These are phyloP conservation scores for Podospora tetraspora DNA, from an alignment of 495 filamentous ascomycete species.

Conservation along the genomic window DNA sequence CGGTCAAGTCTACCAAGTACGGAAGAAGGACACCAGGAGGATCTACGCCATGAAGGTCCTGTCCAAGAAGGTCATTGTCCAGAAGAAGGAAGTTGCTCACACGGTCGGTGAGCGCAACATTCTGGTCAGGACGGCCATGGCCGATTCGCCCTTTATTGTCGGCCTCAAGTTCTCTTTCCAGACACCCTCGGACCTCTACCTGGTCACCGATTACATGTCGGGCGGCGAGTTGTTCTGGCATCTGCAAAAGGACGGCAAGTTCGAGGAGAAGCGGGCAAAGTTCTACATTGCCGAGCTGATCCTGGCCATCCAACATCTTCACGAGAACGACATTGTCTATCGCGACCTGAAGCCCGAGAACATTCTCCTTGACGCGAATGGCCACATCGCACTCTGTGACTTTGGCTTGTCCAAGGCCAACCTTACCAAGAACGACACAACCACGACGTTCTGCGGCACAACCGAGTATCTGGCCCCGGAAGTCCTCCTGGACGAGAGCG, in stretches of 20 bases:
- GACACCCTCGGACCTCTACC: constrained; percentile 89
- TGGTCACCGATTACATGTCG: constrained; percentile 99
- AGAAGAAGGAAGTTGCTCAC: constrained; percentile 98
- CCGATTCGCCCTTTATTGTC: constrained; percentile 95
- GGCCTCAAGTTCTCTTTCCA: constrained; percentile 99
- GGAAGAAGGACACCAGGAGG: constrained; percentile 90
- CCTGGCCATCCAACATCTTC: constrained; percentile 88
- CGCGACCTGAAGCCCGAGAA: constrained; percentile 97
- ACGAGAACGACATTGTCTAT: constrained; percentile 96
- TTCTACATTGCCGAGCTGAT: constrained; percentile 99
- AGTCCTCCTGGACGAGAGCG: constrained; percentile 88
- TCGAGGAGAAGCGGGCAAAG: constrained; percentile 89
- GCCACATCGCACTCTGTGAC: constrained; percentile 92
- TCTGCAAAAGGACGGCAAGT: constrained; percentile 93
- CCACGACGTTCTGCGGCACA: constrained; percentile 98
- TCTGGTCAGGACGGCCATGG: constrained; percentile 88
- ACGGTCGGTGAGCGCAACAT: constrained; percentile 97
- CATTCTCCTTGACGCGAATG: constrained; percentile 86
- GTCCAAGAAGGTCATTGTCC: constrained; percentile 98
- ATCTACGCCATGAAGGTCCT: constrained; percentile 99
- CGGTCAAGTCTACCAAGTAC: constrained; percentile 99
- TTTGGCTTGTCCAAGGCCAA: constrained; percentile 98
- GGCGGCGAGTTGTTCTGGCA: constrained; percentile 99
- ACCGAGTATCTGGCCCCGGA: constrained; percentile 97
- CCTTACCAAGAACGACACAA: constrained; percentile 89